Evolutionary conservation across 768 basidiomycete genomes (phyloP).

Genomic region (Suillus decipiens): DNA sequence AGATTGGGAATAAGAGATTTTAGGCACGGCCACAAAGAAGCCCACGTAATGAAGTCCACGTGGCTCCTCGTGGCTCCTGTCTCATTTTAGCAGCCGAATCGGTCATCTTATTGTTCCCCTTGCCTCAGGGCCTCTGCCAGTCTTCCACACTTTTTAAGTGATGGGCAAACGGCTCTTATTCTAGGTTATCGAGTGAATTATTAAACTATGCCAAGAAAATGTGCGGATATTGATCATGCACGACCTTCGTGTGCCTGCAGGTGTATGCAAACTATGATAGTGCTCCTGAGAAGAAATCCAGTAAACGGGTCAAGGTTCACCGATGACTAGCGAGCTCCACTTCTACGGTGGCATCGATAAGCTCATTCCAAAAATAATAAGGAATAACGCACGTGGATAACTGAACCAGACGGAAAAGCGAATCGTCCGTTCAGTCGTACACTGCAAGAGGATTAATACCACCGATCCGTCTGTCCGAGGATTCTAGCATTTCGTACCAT

Average conservation of each 20-base stretch:
- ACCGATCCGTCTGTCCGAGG: slow-evolving; percentile 5
- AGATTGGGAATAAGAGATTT: slow-evolving; percentile 39
- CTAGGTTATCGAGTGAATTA: not conserved
- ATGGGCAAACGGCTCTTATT: slow-evolving; percentile 7
- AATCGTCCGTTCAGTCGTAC: slow-evolving; percentile 36
- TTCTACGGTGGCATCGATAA: slow-evolving; percentile 12
- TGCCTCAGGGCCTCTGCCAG: slow-evolving; percentile 3
- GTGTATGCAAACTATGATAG: slow-evolving; percentile 6
- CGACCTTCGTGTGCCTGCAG: slow-evolving; percentile 13
- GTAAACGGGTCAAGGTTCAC: slow-evolving; percentile 12
- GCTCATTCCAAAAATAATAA: slow-evolving; percentile 8
- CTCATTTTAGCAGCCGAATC: slow-evolving; percentile 14
- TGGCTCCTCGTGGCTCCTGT: slow-evolving; percentile 28
- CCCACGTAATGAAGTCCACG: slow-evolving; percentile 39
- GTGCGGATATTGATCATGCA: slow-evolving; percentile 12
- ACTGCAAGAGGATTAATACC: slow-evolving; percentile 31
- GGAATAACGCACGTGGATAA: slow-evolving; percentile 4
- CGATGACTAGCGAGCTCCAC: slow-evolving; percentile 13
- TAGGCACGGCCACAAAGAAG: slow-evolving; percentile 31
- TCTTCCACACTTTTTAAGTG: slow-evolving; percentile 4
- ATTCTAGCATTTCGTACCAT: slow-evolving; percentile 37
- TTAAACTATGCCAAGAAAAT: not conserved
- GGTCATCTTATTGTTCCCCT: not conserved
- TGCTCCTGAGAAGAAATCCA: slow-evolving; percentile 5
- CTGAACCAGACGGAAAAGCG: slow-evolving; percentile 5